Base-by-base conservation (phyloP, 805 yeast species). In the Teunomyces funiuensis region DNA sequence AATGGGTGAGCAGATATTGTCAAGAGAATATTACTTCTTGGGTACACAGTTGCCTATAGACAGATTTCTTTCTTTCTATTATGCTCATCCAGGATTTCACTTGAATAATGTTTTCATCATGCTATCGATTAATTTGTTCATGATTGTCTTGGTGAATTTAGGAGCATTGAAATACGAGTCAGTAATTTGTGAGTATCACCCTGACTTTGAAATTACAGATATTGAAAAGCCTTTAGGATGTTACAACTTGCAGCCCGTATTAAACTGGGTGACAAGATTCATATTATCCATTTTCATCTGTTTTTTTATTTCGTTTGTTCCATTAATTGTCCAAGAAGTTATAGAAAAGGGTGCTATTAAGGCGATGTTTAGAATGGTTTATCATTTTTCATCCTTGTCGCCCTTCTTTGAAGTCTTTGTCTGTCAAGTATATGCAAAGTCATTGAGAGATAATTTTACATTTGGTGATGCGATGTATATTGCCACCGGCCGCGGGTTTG, bases 21-120 rank as follows among this genome's bases (percentile, higher is more conserved):
- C 96, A 5, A 76, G 98, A 55, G 98, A 91, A 56, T 88, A 90
- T 63, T 91, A 83, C 60, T 88, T 87, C 62, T 63, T 91, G 45
- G 97, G 98, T 1, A 88, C 96, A 2, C 88, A 82, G 52, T 69
- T 91, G 41, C 96, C 97, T 2, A 73, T 90, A 33, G 97, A 91
- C 60, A 66, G 97, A 37, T 90, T 91, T 66, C 65, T 91, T 39
- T 88, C 97, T 0, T 91, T 91, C 64, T 91, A 87, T 63, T 91
- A 91, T 65, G 98, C 98, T 0, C 98, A 91, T 61, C 91, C 97
- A 8, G 98, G 98, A 5, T 91, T 91, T 69, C 98, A 91, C 63
- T 70, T 91, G 53, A 91, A 91, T 61, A 91, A 91, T 59, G 71
- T 90, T 51, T 87, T 90, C 55, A 91, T 91, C 47, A 82, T 88